These are phyloP conservation scores for Rhodotorula sp. DNA, from an alignment of 1,284 basidiomycete species.

Conservation along the genomic window DNA sequence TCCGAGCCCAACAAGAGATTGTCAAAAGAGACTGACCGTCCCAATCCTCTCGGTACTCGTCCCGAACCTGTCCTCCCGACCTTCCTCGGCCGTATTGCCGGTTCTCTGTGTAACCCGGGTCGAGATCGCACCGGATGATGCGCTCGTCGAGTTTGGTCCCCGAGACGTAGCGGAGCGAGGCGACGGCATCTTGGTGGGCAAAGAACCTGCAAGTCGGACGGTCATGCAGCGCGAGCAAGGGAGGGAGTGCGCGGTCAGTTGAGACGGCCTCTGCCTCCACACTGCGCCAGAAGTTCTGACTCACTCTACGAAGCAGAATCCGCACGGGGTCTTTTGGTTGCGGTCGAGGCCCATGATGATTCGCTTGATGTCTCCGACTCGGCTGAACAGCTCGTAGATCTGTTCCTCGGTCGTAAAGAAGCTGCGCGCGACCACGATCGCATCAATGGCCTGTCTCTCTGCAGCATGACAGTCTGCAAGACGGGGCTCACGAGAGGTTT, in stretches of 20 bases:
- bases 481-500: constrained; percentile 69
- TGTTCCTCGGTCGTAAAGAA: constrained; percentile 88
- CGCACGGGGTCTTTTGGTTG: constrained; percentile 96
- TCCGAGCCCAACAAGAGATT: not conserved
- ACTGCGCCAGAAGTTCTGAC: not conserved
- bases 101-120: constrained; percentile 96
- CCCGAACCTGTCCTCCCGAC: constrained; percentile 89
- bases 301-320: constrained; percentile 95
- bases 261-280: not conserved
- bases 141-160: constrained; percentile 99
- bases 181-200: constrained; percentile 88
- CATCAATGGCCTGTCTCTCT: constrained; percentile 46
- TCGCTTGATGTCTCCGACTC: constrained; percentile 90
- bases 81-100: constrained; percentile 96
- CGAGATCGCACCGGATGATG: constrained; percentile 95
- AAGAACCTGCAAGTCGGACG: constrained; percentile 62
- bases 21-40: constrained; percentile 48
- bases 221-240: not conserved
- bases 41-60: constrained; percentile 93
- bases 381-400: constrained; percentile 96
- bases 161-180: constrained; percentile 88
- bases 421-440: not conserved
- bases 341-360: constrained; percentile 99
- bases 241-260: not conserved
- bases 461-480: not conserved